Percentiles rank a stretch among this genome's conserved stretches.
Conservation (phyloP, 495 filamentous ascomycete species). For the Hyaloscypha variabilis region DNA sequence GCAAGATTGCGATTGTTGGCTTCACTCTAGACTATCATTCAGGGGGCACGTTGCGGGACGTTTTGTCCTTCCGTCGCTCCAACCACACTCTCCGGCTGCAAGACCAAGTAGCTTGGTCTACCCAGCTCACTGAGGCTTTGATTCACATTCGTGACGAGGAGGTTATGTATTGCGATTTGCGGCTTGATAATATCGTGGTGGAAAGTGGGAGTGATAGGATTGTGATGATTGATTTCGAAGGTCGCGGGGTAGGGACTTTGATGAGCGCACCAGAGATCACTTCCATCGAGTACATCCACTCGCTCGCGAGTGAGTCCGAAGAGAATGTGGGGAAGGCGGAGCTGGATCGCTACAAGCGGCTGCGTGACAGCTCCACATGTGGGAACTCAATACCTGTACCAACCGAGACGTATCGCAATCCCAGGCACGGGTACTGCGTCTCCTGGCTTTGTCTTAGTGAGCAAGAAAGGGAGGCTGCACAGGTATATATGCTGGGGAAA, state of each 20-base stretch:
- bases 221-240: not conserved
- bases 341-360: not conserved
- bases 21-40: slow-evolving; percentile 39
- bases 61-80: slow-evolving; percentile 17
- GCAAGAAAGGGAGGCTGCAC: slow-evolving; percentile 1
- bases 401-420: slow-evolving; percentile 2
- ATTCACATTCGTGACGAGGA: slow-evolving; percentile 34
- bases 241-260: not conserved
- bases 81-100: not conserved
- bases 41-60: slow-evolving; percentile 33
- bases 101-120: slow-evolving; percentile 32
- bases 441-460: slow-evolving; percentile 2
- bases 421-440: not conserved
- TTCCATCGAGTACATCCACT: not conserved
- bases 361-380: not conserved
- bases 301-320: not conserved
- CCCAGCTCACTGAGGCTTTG: slow-evolving; percentile 35
- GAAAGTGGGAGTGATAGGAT: not conserved
- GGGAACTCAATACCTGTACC: not conserved
- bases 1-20: slow-evolving; percentile 35
- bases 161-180: slow-evolving; percentile 41
- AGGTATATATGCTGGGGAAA: slow-evolving; percentile 2
- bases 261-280: slow-evolving; percentile 2
- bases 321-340: not conserved
- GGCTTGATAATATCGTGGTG: slow-evolving; percentile 37